A percentile compares a stretch with the other conserved stretches of the same genome.
These are phyloP conservation scores for Exophiala sideris DNA, from an alignment of 2,329 filamentous ascomycete species.

Conservation along the genomic window DNA sequence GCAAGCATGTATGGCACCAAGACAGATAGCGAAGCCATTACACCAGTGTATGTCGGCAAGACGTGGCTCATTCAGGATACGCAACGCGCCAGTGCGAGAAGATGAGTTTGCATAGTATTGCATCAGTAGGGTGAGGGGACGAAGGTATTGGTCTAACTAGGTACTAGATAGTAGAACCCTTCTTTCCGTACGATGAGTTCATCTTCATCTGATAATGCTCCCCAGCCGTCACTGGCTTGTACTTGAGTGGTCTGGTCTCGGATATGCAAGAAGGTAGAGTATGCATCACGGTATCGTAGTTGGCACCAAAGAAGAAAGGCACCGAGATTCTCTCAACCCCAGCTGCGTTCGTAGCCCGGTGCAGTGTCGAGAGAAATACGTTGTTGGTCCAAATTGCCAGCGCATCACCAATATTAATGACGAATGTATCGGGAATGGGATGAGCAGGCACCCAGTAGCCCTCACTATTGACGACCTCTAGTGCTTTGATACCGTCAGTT, in stretches of 20 bases:
- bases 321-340: slow-evolving; percentile 37
- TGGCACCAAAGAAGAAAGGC: slow-evolving; percentile 35
- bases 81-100: no score
- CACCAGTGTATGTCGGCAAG: no score
- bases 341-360: slow-evolving; percentile 37
- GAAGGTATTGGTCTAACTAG: no score
- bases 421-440: slow-evolving; percentile 41
- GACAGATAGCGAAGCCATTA: no score
- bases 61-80: no score
- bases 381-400: slow-evolving; percentile 42
- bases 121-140: no score
- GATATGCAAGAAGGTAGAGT: not conserved
- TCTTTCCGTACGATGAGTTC: no score
- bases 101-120: no score
- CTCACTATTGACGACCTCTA: slow-evolving; percentile 11
- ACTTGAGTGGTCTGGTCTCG: not conserved
- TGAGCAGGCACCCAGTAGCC: slow-evolving; percentile 44
- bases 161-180: no score
- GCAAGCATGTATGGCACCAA: no score
- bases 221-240: not conserved
- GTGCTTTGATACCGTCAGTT: no score
- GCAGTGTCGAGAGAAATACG: slow-evolving; percentile 39
- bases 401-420: slow-evolving; percentile 46
- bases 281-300: slow-evolving; percentile 9
- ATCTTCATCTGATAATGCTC: not conserved